Conservation (phyloP, 2,329 filamentous ascomycete species). For the Talaromyces albobiverticillius region DNA sequence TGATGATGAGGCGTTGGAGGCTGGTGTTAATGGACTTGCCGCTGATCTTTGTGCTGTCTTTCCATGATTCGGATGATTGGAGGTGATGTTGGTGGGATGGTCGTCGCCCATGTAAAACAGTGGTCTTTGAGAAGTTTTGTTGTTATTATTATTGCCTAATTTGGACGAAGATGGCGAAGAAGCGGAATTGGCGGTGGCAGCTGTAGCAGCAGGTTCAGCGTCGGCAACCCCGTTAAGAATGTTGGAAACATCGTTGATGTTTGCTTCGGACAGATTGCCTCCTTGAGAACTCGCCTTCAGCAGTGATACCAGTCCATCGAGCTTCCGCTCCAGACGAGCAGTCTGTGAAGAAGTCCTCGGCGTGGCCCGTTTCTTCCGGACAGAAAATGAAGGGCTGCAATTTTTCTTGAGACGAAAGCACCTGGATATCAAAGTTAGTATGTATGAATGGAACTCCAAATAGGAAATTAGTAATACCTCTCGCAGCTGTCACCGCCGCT, state of each 20-base stretch:
- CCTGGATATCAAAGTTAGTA: slow-evolving; percentile 21
- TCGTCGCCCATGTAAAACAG: neutral
- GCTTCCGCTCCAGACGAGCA: slow-evolving; percentile 25
- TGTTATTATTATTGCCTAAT: neutral
- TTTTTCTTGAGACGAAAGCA: slow-evolving; percentile 44
- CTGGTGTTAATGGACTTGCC: neutral
- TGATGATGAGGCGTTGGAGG: slow-evolving; percentile 1
- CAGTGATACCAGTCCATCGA: slow-evolving; percentile 25
- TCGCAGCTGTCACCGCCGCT: slow-evolving; percentile 16
- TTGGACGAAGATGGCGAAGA: slow-evolving; percentile 1
- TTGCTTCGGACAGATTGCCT: neutral
- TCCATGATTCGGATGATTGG: neutral
- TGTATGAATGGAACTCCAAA: neutral
- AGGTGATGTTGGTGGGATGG: too few relatives aligned
- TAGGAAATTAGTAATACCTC: slow-evolving; percentile 7
- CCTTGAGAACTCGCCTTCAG: slow-evolving; percentile 23
- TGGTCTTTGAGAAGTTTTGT: neutral
- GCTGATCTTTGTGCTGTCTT: neutral
- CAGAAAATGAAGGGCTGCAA: slow-evolving; percentile 36
- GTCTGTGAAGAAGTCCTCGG: slow-evolving; percentile 17
- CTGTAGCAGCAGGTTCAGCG: neutral
- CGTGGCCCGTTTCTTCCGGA: slow-evolving; percentile 27
- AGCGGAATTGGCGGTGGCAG: neutral
- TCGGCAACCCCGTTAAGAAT: neutral
- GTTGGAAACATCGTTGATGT: neutral